Evolutionary conservation across 495 filamentous ascomycete genomes (phyloP), one percentile per base, ranked within the genome.

Genomic region (Elaphomyces granulatus): DNA sequence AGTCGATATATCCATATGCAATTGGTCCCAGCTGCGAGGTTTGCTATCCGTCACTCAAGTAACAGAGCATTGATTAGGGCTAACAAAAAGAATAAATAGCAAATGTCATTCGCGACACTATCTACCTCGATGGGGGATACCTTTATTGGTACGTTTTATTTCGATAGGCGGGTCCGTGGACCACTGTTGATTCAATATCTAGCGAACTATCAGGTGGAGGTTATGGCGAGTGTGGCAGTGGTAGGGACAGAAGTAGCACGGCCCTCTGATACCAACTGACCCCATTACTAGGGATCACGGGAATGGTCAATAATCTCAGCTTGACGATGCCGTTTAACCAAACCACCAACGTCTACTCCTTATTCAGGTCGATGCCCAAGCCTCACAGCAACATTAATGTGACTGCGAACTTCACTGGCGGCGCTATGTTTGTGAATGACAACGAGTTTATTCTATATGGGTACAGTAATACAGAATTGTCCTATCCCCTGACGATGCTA

Each of bases 81-180:
- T 44, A 23, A 46, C 42, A 28, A 38, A 38, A 36, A 20, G 32
- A 33, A 36, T 14, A 19, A 9, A 7, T 34, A 74, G 75, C 64
- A 49, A 64, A 67, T 38, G 57, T 76, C 2, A 57, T 80, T 28
- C 65, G 66, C 18, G 74, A 80, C 46, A 74, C 70, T 3, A 55
- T 79, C 20, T 80, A 74, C 44, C 38, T 80, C 9, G 77, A 80
- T 50, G 76, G 76, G 33, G 76, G 76, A 1, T 40, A 48, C 45
- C 34, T 72, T 12, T 62, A 39, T 38, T 75, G 68, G 66, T 23
- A 54, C 20, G 56, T 41, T 3, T 34, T n/a, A 9, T 17, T 6
- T 15, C n/a, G 8, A 15, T 31, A 3, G 3, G 35, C 17, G 2
- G 18, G n/a, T 35, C 28, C n/a, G 8, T 15, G 14, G 8, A 35